phyloP scores from a whole-genome alignment of 179 eudicot genomes.

The Monotropa hypopitys region DNA sequence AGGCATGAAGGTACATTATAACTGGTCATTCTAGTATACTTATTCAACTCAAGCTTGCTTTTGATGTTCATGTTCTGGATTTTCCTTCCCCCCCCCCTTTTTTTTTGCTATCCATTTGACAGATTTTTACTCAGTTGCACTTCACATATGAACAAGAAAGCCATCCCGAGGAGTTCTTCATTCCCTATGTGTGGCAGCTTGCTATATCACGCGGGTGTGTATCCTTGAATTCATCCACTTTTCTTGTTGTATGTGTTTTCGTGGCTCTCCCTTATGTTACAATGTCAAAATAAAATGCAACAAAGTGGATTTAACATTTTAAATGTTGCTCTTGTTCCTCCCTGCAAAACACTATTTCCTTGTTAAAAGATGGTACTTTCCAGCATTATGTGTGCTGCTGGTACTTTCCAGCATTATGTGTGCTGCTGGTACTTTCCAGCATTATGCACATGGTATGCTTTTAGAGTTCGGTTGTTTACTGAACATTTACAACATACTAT shows the following conservation, averaged over 20 bases:
- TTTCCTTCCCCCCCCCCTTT: not conserved
- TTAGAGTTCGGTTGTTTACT: not conserved
- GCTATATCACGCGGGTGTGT: constrained; percentile 55
- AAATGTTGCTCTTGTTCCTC: not conserved
- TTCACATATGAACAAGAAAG: constrained; percentile 98
- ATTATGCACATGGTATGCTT: not conserved
- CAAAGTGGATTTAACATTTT: not conserved
- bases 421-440: not conserved
- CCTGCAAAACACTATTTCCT: not conserved
- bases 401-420: not conserved
- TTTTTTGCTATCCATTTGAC: constrained; percentile 3
- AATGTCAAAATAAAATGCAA: not conserved
- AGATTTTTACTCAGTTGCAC: constrained; percentile 79
- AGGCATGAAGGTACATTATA: constrained; percentile 69
- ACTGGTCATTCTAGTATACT: constrained; percentile 8
- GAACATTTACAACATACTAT: not conserved
- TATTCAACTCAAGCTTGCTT: not conserved
- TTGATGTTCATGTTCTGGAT: not conserved
- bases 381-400: not conserved
- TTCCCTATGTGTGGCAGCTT: constrained; percentile 95
- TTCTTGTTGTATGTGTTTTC: not conserved
- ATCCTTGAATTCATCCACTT: constrained; percentile 1
- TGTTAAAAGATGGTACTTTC: not conserved
- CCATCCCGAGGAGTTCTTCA: constrained; percentile 93
- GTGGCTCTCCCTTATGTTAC: not conserved